phyloP scores from a whole-genome alignment of 2,329 filamentous ascomycete species.

The Dendrostoma leiphaemia region DNA sequence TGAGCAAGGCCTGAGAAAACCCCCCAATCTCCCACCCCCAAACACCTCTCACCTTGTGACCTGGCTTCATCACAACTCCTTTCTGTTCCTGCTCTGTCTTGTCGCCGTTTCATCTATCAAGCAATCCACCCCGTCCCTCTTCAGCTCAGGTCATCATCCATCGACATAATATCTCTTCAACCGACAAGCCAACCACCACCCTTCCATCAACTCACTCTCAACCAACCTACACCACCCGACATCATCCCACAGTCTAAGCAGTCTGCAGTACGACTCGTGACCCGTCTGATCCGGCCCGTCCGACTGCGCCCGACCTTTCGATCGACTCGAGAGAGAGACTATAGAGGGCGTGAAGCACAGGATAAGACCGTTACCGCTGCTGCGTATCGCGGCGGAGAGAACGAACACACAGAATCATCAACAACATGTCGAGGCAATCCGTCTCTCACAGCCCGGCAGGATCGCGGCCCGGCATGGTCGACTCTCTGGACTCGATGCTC shows the following conservation, averaged over 20 bases:
- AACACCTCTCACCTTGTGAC: not conserved
- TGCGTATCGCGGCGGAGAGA: not conserved
- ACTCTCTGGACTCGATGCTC: slow-evolving; percentile 56
- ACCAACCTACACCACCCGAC: too few species aligned
- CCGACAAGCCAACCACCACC: not conserved
- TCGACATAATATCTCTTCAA: not conserved
- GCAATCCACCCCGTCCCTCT: not conserved
- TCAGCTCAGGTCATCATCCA: not conserved
- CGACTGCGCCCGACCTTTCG: not conserved
- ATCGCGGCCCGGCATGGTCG: slow-evolving; percentile 38
- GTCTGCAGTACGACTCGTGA: too few species aligned
- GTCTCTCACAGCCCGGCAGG: slow-evolving; percentile 26
- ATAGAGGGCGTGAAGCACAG: not conserved
- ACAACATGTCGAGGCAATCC: slow-evolving; percentile 23
- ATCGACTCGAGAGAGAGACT: not conserved
- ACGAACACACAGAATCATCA: not conserved
- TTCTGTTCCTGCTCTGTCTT: not conserved
- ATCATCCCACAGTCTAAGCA: too few species aligned
- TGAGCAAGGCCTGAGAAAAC: slow-evolving; percentile 3
- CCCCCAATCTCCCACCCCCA: not conserved
- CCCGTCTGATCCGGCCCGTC: not conserved
- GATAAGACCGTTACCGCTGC: not conserved
- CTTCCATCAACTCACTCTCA: not conserved
- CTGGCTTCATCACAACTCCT: slow-evolving; percentile 8
- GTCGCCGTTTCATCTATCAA: not conserved